Evolutionary conservation across 495 filamentous ascomycete species (phyloP).

Genomic region (Penicillium pancosmium): DNA sequence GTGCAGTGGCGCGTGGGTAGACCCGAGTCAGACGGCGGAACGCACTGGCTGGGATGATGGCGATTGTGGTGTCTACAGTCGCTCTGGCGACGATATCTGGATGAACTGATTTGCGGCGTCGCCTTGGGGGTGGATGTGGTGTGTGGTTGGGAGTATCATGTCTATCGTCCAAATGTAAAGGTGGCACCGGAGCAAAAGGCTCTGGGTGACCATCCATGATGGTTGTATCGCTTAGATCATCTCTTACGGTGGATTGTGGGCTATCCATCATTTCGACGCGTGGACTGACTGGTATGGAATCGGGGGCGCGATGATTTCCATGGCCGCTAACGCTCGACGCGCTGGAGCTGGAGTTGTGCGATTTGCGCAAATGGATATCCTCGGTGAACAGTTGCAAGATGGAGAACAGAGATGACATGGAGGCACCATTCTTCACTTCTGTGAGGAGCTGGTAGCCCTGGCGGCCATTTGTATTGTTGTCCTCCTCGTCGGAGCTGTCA

Average conservation of each 20-base stretch:
- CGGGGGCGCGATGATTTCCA: conserved; percentile 40
- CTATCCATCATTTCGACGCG: conserved; percentile 38
- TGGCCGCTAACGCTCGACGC: conserved; percentile 36
- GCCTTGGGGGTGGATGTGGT: conserved; percentile 20
- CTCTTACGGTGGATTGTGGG: conserved; percentile 31
- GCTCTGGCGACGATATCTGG: conserved; percentile 96
- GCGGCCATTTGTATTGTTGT: conserved; percentile 56
- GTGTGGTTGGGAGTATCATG: conserved; percentile 25
- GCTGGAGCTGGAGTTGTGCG: conserved; percentile 46
- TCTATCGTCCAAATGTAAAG: conserved; percentile 67
- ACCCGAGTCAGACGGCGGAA: conserved; percentile 92
- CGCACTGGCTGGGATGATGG: conserved; percentile 94
- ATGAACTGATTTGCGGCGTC: conserved; percentile 75
- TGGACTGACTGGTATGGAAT: conserved; percentile 50
- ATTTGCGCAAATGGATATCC: conserved; percentile 77
- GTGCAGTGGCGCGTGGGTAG: conserved; percentile 93
- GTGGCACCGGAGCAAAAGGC: conserved; percentile 63
- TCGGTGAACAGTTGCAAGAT: conserved; percentile 96
- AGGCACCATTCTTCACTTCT: conserved; percentile 96
- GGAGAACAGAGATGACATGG: conserved; percentile 97
- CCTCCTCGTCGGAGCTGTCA: conserved; percentile 67
- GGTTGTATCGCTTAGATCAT: conserved; percentile 19
- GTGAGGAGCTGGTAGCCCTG: conserved; percentile 92
- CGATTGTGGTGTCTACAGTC: conserved; percentile 97
- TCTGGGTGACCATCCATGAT: conserved; percentile 25